Base-by-base conservation (phyloP, 352 stramenopile genomes). In the Globisporangium cystogenes region DNA sequence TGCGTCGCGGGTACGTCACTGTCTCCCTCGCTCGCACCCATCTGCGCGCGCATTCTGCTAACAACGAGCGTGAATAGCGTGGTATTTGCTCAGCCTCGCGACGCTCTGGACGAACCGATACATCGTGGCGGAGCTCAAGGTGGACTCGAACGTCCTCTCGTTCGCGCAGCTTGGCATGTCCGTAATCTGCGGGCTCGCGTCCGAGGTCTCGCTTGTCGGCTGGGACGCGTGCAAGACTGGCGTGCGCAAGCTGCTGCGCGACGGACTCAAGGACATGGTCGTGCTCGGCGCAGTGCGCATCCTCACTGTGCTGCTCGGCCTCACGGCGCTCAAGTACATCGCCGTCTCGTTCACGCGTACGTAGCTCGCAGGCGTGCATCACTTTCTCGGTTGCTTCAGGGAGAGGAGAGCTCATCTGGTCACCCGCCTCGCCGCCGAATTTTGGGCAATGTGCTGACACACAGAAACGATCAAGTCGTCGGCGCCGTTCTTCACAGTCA, bases 391-490 rank as follows among this genome's bases (percentile, higher is more conserved):
- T 39, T 39, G 11, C 11, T 5, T 18, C 7, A 48, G 33, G 4
- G 12, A 2, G 10, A 11, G 31, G 15, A 11, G 15, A 39, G 33
- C 33, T 16, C 14, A 18, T 12, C 33, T 39, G 12, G 31, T 12
- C 31, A 36, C 2, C 31, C 15, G 8, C 12, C 16, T 7, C 7
- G 16, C 36, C 36, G 20, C 26, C 47, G 51, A 41, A 26, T 56
- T 47, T 51, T 58, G 26, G 53, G 16, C 36, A 29, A n/a, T 51
- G 14, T 16, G 15, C n/a, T n/a, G n/a, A n/a, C n/a, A 8, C 58
- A 51, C 64, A 83, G 90, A 97, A 76, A 97, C 87, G 15, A 95
- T 97, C 73, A 97, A 97, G 63, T 90, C 85, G 23, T 95, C 87
- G 16, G 86, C 87, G 18, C 90, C 90, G 15, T 92, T 94, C 55